A percentile compares a stretch with the other conserved stretches of the same genome.
phyloP scores from a whole-genome alignment of 2,329 filamentous ascomycete species.

The Huntiella omanensis region DNA sequence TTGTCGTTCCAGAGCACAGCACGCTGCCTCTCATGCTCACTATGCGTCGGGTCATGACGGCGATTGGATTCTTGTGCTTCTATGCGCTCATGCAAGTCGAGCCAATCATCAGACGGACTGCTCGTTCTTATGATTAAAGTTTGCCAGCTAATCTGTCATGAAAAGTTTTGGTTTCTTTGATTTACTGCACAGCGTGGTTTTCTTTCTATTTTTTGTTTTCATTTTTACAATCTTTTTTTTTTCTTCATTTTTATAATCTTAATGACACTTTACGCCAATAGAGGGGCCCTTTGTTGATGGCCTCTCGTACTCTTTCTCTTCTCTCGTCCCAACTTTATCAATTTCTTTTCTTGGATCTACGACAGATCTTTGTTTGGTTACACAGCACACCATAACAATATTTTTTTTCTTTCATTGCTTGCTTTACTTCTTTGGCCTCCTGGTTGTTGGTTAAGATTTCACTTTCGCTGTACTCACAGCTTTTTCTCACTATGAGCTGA shows the following conservation, averaged over 20 bases:
- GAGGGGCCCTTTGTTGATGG: too few relatives aligned
- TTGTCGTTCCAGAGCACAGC: neutral
- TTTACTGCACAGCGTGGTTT: neutral
- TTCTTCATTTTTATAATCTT: slow-evolving; percentile 5
- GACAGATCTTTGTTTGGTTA: slow-evolving; percentile 11
- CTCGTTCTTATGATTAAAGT: slow-evolving; percentile 10
- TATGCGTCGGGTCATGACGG: slow-evolving; percentile 9
- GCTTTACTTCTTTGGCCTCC: neutral
- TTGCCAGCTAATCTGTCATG: neutral
- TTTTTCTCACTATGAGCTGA: too few relatives aligned
- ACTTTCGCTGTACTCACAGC: too few relatives aligned
- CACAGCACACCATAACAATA: slow-evolving; percentile 10
- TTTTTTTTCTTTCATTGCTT: slow-evolving; percentile 2
- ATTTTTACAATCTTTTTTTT: neutral
- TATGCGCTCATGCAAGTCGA: slow-evolving; percentile 12
- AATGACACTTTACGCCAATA: slow-evolving; percentile 1
- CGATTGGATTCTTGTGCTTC: slow-evolving; percentile 9
- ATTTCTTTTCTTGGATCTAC: slow-evolving; percentile 5
- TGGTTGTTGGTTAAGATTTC: too few relatives aligned
- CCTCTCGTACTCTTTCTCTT: too few relatives aligned
- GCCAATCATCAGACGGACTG: slow-evolving; percentile 10
- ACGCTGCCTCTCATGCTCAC: slow-evolving; percentile 8
- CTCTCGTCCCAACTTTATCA: neutral
- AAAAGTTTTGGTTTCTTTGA: neutral
- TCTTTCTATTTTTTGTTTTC: neutral